Evolutionary conservation across 768 basidiomycete species (phyloP).

Genomic region (Boletus rufocinnamomeus): DNA sequence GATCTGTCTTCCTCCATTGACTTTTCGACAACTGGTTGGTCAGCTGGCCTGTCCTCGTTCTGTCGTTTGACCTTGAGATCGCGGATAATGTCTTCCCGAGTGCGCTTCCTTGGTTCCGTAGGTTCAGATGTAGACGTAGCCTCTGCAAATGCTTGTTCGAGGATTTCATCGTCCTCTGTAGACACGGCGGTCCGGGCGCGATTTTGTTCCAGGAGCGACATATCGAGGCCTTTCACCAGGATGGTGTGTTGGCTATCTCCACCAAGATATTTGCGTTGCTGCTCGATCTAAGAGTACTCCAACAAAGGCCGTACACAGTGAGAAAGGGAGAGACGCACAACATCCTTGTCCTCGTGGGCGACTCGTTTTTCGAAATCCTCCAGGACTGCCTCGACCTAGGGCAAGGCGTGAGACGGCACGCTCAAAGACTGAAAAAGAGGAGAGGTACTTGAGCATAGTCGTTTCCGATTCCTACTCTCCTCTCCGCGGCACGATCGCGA

Average conservation of each 20-base stretch:
- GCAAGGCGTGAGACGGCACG: background rate
- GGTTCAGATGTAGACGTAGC: conserved; percentile 34
- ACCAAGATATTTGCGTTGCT: conserved; percentile 75
- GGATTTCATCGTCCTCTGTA: conserved; percentile 73
- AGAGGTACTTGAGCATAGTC: conserved; percentile 69
- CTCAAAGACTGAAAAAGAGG: background rate
- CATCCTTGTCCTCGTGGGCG: conserved; percentile 57
- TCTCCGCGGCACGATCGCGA: conserved; percentile 75
- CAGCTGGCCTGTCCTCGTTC: conserved; percentile 20
- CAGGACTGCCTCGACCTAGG: conserved; percentile 74
- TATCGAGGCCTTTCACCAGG: conserved; percentile 88
- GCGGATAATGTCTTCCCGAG: conserved; percentile 73
- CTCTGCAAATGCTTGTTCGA: conserved; percentile 73
- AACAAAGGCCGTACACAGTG: background rate
- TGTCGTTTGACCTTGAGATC: conserved; percentile 68
- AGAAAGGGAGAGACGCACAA: conserved; percentile 43
- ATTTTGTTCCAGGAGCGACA: conserved; percentile 81
- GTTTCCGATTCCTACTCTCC: conserved; percentile 62
- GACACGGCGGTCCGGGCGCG: conserved; percentile 63
- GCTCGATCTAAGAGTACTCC: conserved; percentile 57
- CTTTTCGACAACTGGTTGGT: conserved; percentile 13
- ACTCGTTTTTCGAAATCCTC: conserved; percentile 77
- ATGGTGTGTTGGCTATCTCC: conserved; percentile 85
- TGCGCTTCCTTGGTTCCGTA: conserved; percentile 59
- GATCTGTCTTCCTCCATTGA: conserved; percentile 23